A percentile compares a stretch with the other conserved stretches of the same genome.
Conservation (phyloP, 805 yeast genomes). For the Candida wancherniae region DNA sequence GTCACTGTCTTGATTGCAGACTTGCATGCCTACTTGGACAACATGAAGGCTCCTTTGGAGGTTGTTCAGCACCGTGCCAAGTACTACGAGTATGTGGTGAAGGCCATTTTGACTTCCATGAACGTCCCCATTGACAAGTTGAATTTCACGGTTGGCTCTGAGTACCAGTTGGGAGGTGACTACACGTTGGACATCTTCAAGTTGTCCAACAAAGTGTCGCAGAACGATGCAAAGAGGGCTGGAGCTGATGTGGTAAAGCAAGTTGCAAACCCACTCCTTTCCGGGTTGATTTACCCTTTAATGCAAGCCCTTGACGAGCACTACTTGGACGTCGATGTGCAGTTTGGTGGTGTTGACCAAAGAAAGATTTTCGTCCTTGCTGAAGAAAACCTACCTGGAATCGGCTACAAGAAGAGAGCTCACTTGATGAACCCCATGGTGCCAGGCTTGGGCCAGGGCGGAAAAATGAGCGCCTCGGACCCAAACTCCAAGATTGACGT, state of each 20-base stretch:
- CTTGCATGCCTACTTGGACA: slow-evolving; percentile 92
- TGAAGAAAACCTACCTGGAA: slow-evolving; percentile 79
- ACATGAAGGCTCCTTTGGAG: slow-evolving; percentile 97
- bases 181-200: slow-evolving; percentile 89
- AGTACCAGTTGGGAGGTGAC: slow-evolving; percentile 74
- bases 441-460: slow-evolving; percentile 95
- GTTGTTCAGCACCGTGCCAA: slow-evolving; percentile 83
- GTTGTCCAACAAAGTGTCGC: slow-evolving; percentile 78
- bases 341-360: slow-evolving; percentile 99
- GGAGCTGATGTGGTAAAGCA: slow-evolving; percentile 99
- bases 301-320: slow-evolving; percentile 99
- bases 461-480: slow-evolving; percentile 98
- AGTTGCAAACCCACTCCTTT: slow-evolving; percentile 86
- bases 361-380: slow-evolving; percentile 96
- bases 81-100: slow-evolving; percentile 80
- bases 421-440: slow-evolving; percentile 99
- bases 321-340: slow-evolving; percentile 81
- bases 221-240: slow-evolving; percentile 96
- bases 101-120: slow-evolving; percentile 78
- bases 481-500: slow-evolving; percentile 96
- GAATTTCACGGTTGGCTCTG: slow-evolving; percentile 78
- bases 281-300: slow-evolving; percentile 93
- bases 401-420: slow-evolving; percentile 96
- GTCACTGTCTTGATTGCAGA: slow-evolving; percentile 91
- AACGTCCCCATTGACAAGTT: slow-evolving; percentile 90